Evolutionary conservation across 1,139 yeast species (phyloP).

Genomic region (Hyphopichia burtonii): DNA sequence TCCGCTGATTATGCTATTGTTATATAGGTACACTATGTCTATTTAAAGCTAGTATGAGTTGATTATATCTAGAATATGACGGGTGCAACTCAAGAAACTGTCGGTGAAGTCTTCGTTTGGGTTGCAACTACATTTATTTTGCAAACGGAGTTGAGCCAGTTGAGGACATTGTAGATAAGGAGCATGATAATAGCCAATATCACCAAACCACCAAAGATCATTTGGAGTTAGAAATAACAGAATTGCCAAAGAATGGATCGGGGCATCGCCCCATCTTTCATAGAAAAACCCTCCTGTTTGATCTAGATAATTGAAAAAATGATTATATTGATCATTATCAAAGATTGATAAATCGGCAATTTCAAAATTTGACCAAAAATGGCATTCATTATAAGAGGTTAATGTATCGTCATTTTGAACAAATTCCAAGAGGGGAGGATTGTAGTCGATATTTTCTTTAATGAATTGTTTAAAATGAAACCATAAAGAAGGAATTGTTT

Average conservation of each 20-base stretch:
- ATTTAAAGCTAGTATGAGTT: not conserved
- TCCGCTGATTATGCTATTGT: too few relatives aligned
- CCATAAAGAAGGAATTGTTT: conserved; percentile 37
- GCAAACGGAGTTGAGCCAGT: conserved; percentile 11
- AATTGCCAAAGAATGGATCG: conserved; percentile 33
- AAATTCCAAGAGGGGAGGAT: conserved; percentile 16
- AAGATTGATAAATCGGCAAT: conserved; percentile 31
- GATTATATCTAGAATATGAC: conserved; percentile 19
- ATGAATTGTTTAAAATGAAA: conserved; percentile 16
- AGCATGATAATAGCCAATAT: conserved; percentile 34
- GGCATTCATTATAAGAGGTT: conserved; percentile 34
- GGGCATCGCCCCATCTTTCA: conserved; percentile 47
- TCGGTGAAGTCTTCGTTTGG: conserved; percentile 29
- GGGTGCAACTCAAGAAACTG: conserved; percentile 30
- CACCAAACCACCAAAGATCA: conserved; percentile 31
- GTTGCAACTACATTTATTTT: conserved; percentile 30
- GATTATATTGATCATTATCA: conserved; percentile 18
- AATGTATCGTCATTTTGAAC: conserved; percentile 19
- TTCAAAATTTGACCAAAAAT: conserved; percentile 42
- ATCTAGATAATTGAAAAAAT: conserved; percentile 28
- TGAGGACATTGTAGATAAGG: conserved; percentile 38
- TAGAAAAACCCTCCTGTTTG: conserved; percentile 35
- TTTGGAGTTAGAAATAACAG: conserved; percentile 20
- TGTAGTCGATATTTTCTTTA: conserved; percentile 6
- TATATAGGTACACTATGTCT: too few relatives aligned